These are phyloP conservation scores for Hypocreales sp. DNA, from an alignment of 2,329 filamentous ascomycete genomes.

Conservation along the genomic window DNA sequence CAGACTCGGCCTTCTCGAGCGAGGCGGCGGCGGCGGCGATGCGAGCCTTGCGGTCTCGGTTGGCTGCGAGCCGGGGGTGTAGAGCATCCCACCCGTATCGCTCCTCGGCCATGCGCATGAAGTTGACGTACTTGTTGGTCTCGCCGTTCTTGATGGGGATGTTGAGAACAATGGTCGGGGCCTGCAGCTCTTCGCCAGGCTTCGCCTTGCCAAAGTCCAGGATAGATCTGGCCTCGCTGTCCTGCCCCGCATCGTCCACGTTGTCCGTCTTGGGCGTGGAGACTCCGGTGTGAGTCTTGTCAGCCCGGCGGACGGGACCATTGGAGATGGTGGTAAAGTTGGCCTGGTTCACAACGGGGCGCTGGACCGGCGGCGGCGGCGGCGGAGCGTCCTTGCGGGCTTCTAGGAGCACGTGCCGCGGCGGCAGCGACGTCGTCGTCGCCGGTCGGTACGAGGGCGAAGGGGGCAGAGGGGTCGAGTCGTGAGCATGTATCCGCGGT, in stretches of 20 bases:
- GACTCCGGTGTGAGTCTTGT: conserved; percentile 23
- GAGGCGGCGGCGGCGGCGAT: conserved; percentile 82
- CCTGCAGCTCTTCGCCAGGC: conserved; percentile 41
- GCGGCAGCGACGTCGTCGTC: conserved; percentile 18
- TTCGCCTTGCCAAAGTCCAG: conserved; percentile 45
- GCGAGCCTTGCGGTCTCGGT: conserved; percentile 71
- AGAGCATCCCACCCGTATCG: conserved; percentile 89
- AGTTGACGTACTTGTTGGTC: conserved; percentile 86
- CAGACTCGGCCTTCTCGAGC: conserved; percentile 58
- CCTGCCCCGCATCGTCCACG: conserved; percentile 28
- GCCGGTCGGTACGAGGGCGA: conserved; percentile 23
- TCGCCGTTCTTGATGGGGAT: conserved; percentile 61
- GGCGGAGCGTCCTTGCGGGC: conserved; percentile 19
- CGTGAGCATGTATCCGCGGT: conserved; percentile 16
- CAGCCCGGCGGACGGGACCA: conserved; percentile 27
- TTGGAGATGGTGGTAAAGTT: conserved; percentile 25
- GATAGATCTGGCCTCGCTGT: conserved; percentile 36
- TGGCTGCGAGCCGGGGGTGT: conserved; percentile 79
- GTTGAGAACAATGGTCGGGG: conserved; percentile 69
- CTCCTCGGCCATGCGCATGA: conserved; percentile 83
- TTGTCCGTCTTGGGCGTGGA: conserved; percentile 33
- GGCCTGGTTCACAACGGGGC: conserved; percentile 20
- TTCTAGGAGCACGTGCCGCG: conserved; percentile 9
- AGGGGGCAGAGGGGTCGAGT: conserved; percentile 22
- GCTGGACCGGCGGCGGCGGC: conserved; percentile 12